Evolutionary conservation across 1,139 yeast species (phyloP).

Genomic region (Fermentozyma sake): DNA sequence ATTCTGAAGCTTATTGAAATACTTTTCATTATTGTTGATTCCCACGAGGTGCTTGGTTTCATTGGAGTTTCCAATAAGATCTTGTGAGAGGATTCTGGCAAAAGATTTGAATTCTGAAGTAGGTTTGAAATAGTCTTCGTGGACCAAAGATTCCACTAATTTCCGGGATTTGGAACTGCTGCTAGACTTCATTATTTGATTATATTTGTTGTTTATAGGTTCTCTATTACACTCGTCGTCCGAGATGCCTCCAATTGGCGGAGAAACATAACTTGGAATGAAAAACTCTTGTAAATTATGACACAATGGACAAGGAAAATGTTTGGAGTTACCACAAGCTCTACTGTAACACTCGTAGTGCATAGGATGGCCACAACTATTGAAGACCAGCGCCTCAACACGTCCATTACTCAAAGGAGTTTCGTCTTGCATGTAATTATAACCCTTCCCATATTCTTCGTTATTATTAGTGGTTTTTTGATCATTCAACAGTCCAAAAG

Average conservation of each 20-base stretch:
- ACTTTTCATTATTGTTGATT: too few species aligned
- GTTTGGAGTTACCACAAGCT: slow-evolving; percentile 13
- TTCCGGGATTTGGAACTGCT: slow-evolving; percentile 10
- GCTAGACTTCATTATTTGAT: slow-evolving; percentile 10
- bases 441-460: slow-evolving; percentile 25
- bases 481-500: slow-evolving; percentile 26
- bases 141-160: slow-evolving; percentile 9
- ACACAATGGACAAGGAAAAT: slow-evolving; percentile 61
- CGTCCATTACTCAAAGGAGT: slow-evolving; percentile 8
- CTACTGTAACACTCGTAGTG: slow-evolving; percentile 53
- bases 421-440: slow-evolving; percentile 11
- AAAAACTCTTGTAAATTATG: slow-evolving; percentile 46
- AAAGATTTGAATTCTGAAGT: too few species aligned
- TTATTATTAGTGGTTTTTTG: slow-evolving; percentile 8
- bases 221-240: slow-evolving; percentile 2
- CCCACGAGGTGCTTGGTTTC: too few species aligned
- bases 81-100: too few species aligned
- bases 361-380: slow-evolving; percentile 69
- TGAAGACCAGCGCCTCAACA: slow-evolving; percentile 31
- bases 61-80: too few species aligned
- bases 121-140: slow-evolving; percentile 11
- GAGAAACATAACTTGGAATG: slow-evolving; percentile 38
- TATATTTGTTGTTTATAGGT: slow-evolving; percentile 7
- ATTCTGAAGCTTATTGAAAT: slow-evolving; percentile 19
- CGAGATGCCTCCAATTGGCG: slow-evolving; percentile 14